Evolutionary conservation across 2,329 filamentous ascomycete genomes (phyloP), one percentile per base, ranked within the genome.

Genomic region (Penicillium sp.): DNA sequence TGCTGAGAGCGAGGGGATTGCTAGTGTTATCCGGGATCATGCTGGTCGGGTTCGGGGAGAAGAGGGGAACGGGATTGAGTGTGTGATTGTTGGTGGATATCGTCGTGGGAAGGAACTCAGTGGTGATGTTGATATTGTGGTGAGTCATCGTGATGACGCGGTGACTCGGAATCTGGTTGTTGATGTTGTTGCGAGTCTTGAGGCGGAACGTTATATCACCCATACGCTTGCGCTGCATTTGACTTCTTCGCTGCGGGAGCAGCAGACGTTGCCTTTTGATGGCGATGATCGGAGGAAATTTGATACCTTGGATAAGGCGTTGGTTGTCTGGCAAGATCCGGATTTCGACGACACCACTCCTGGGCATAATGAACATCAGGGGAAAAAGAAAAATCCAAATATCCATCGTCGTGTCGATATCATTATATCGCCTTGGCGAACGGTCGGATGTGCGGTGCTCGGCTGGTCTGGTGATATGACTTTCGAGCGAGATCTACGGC

Each of bases 391-490:
- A 65, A 92, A 91, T 57, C 81, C 85, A 0, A 90, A 91, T 62
- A 81, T 82, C 1, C 93, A 96, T 68, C 84, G 91, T 21, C 82
- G 93, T 44, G 92, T 97, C 1, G 93, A 97, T 68, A 96, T 97
- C 55, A 93, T 97, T 61, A 80, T 97, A 58, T 86, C 85, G 23
- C 91, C 92, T 0, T 97, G 93, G 90, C 87, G 86, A 53, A 96
- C 91, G 0, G 86, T 89, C 0, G 93, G 94, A 0, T 97, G 91
- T 63, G 93, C 92, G 0, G 81, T 97, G 4, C 76, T 93, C 18
- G 92, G 91, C 2, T 97, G 93, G 94, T 88, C 84, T 16, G 90
- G 91, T 1, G 93, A 86, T 1, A 96, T 87, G 0, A 97, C 91
- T 0, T 97, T 97, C 63, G 85, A 97, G 76, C 80, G 93, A 25